Evolutionary conservation across 2,329 filamentous ascomycete species (phyloP), one percentile per base, ranked within the genome.

Genomic region (Ophiostoma novo-ulmi): DNA sequence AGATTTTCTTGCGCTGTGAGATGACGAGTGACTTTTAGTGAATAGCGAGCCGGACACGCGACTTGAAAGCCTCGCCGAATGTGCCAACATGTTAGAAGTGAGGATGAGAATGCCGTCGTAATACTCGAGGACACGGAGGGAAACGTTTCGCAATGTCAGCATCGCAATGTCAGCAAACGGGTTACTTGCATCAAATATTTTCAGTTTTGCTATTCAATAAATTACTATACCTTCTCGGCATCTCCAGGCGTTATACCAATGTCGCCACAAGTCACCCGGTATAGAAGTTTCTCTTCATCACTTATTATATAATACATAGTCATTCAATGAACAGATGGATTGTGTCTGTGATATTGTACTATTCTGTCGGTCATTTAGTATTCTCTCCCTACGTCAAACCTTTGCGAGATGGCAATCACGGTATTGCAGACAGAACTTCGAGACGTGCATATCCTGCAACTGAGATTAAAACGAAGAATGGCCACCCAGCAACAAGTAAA

Each of bases 41-140:
- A 17, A n/a, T 52, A 17, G 14, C 17, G 14, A 52, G 20, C n/a
- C n/a, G 20, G n/a, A 22, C n/a, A 22, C 48, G 48, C 17, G 48
- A 52, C 48, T 52, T 52, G 20, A 52, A 52, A 20, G 48, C 48
- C 17, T 52, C 7, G 14, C 11, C n/a, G n/a, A 55, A 55, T 14
- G n/a, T 55, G n/a, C 52, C 52, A 26, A 26, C 52, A 13, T n/a
- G 52, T 55, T 55, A 8, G 52, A 55, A n/a, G 52, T 55, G 4
- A 55, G n/a, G 10, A 55, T 55, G 7, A 55, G n/a, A 13, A 26
- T 55, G 7, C 52, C 52, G n/a, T 55, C 22, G 52, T 55, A 55
- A n/a, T 55, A 26, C 52, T 55, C 41, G 41, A 55, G 52, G 5
- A 55, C 52, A 55, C 52, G 52, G n/a, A 55, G 52, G 52, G n/a